Base-by-base conservation (phyloP, 1,284 basidiomycete genomes). In the Ganoderma lucidum region DNA sequence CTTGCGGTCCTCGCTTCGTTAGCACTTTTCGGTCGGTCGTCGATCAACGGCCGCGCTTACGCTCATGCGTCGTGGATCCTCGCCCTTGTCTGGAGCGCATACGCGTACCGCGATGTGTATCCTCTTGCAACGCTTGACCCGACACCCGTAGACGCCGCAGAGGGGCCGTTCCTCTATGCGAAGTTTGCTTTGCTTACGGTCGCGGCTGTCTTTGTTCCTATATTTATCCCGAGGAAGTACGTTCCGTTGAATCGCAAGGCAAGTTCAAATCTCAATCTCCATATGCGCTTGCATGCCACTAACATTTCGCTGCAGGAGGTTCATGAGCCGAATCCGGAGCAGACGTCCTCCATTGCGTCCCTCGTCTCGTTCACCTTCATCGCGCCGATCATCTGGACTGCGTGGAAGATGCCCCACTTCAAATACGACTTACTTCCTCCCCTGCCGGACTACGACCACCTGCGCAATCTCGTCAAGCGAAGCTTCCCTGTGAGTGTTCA, bases 41-140 rank as follows among this genome's bases (percentile, higher is more conserved):
- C 12, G 5, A 9, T 56, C 14, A 45, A 55, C 53, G 44, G 28
- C 28, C 63, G 63, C 61, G 66, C 71, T n/a, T 66, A 68, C 53
- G 56, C 39, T 0, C 71, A 72, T 42, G 60, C 35, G 3, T 70
- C 68, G 17, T 59, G 53, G 28, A 66, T 76, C 19, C 69, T 74
- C 9, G 48, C 71, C 1, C 30, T 66, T 1, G 51, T 63, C 0
- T 85, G 83, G 73, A 75, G 70, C 14, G 79, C 86, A 3, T 88
- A 83, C 75, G 76, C 79, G 17, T 86, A 87, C 71, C 82, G 86
- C 44, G 85, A 89, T 73, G 70, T 88, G 35, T 87, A 81, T 80
- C 88, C 88, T 2, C 71, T 85, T 14, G 75, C 82, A 41, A 88
- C 86, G 0, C 82, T 78, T 72, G 76, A 80, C 56, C 77, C 83